Percentiles rank a stretch among this genome's conserved stretches.
Evolutionary conservation across 2,329 filamentous ascomycete genomes (phyloP).

Genomic region (Chaetomiaceae sp.): DNA sequence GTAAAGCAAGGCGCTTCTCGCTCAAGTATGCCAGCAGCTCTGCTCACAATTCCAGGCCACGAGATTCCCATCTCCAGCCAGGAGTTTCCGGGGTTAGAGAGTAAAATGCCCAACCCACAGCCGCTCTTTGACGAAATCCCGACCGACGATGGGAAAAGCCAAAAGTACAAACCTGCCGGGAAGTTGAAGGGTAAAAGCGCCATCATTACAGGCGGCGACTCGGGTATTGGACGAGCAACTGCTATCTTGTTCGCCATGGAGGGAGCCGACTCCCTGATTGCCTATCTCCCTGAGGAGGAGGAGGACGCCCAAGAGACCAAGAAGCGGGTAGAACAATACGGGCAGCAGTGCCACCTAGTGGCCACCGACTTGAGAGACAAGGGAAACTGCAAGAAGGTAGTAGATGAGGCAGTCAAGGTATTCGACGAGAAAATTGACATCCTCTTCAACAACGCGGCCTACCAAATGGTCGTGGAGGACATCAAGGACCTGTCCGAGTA

Average conservation of each 20-base stretch:
- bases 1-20: slow-evolving; percentile 1
- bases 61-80: slow-evolving; percentile 39
- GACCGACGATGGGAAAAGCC: slow-evolving; percentile 61
- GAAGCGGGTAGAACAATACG: slow-evolving; percentile 62
- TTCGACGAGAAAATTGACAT: slow-evolving; percentile 67
- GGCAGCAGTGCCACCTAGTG: slow-evolving; percentile 60
- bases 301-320: slow-evolving; percentile 72
- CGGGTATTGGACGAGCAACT: slow-evolving; percentile 71
- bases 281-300: slow-evolving; percentile 71
- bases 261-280: slow-evolving; percentile 68
- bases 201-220: slow-evolving; percentile 77
- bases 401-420: slow-evolving; percentile 61
- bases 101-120: slow-evolving; percentile 48
- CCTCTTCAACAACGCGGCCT: slow-evolving; percentile 69
- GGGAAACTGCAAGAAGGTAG: slow-evolving; percentile 64
- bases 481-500: slow-evolving; percentile 68
- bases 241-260: slow-evolving; percentile 78
- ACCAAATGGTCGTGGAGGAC: slow-evolving; percentile 67
- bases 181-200: slow-evolving; percentile 74
- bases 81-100: slow-evolving; percentile 41
- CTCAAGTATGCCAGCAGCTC: not conserved
- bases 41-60: slow-evolving; percentile 31
- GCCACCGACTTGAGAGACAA: slow-evolving; percentile 60
- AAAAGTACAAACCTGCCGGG: slow-evolving; percentile 68
- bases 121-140: slow-evolving; percentile 64